A percentile compares a stretch with the other conserved stretches of the same genome.
Conservation (phyloP, 768 basidiomycete genomes). For the Boletus fagicola region DNA sequence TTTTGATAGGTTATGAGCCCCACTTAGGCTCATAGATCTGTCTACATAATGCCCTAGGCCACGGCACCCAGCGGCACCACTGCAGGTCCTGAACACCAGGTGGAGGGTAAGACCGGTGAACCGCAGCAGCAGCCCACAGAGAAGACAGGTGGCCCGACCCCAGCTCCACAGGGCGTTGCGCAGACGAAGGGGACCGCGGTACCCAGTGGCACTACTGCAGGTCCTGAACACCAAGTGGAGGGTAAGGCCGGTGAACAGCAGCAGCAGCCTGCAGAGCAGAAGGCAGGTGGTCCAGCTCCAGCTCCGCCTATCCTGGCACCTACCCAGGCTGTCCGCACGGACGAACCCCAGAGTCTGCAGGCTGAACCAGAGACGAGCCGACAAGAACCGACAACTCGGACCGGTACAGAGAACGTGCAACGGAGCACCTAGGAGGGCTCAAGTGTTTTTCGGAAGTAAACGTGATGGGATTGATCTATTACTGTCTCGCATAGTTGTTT, state of each 20-base stretch:
- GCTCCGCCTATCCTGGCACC: background rate
- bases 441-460: background rate
- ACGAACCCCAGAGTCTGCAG: background rate
- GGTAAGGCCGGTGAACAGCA: background rate
- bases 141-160: background rate
- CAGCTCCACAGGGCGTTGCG: constrained; percentile 34
- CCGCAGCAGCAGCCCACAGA: background rate
- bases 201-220: background rate
- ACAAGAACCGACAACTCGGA: background rate
- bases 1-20: too few species aligned
- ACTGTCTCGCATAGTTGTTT: background rate
- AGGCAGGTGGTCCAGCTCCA: background rate
- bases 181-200: constrained; percentile 18
- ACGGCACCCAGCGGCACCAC: background rate
- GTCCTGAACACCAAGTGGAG: background rate
- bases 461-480: too few species aligned
- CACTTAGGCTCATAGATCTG: too few species aligned
- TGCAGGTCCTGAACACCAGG: background rate
- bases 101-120: background rate
- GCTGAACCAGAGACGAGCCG: background rate
- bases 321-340: background rate
- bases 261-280: background rate
- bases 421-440: background rate
- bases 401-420: background rate
- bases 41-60: too few species aligned